Evolutionary conservation across 2,329 filamentous ascomycete species (phyloP), one percentile per base, ranked within the genome.

Genomic region (Grosmannia clavigera): DNA sequence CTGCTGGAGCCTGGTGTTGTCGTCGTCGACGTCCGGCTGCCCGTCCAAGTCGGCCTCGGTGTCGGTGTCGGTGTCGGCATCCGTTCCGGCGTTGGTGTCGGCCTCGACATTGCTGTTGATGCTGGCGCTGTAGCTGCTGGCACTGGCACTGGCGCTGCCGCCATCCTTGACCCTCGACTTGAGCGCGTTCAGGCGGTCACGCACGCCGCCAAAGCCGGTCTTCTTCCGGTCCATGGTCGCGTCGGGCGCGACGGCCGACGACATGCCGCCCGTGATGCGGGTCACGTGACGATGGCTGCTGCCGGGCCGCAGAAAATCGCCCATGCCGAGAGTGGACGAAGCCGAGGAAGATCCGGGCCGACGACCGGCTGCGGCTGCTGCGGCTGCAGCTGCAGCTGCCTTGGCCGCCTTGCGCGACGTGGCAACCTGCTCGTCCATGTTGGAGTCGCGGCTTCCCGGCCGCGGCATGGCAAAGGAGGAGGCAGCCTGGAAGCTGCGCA

Each of bases 371-470:
- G 43, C 22, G 19, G 25, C 14, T 5, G 55, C 25, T 3, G 33
- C n/a, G 16, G 38, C 38, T 3, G 43, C 43, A 2, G 43, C 43
- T 9, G 43, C 43, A 5, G 43, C 43, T 4, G 43, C 43, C 6
- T 16, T 19, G 16, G 43, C 22, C 5, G 25, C 14, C 12, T 14
- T 16, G 12, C 38, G 38, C 38, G 38, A 40, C 14, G 12, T 14
- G 38, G 38, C 14, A 14, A 40, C 38, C 38, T 46, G 43, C 19
- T 46, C 43, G 16, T 46, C 43, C 19, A 79, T 68, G 66, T 80
- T 83, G 58, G 80, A 81, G 67, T 78, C 78, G 57, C 79, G 74
- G 65, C 80, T 82, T 25, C 71, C 69, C 6, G 77, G 74, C 12
- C 74, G 73, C 22, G 74, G 74, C 0, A 54, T 22, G 4, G 53